These are phyloP conservation scores for Botrytis sinoallii DNA, from an alignment of 2,329 filamentous ascomycete species.

Conservation along the genomic window DNA sequence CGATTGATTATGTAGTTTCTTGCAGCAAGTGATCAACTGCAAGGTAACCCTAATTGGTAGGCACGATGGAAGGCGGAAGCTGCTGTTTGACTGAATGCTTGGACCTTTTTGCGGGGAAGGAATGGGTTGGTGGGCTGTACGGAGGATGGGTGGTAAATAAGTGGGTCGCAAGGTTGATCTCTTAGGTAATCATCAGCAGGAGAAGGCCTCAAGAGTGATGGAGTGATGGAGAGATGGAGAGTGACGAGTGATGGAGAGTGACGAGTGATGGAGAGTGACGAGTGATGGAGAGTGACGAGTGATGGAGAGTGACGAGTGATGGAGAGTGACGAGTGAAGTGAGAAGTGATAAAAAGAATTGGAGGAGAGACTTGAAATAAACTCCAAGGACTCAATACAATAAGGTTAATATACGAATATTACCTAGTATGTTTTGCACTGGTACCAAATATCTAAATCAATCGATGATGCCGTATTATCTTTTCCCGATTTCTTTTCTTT, in stretches of 20 bases:
- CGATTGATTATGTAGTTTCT: not conserved
- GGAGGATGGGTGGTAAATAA: not conserved
- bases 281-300: not conserved
- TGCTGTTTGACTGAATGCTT: not conserved
- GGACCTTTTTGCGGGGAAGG: conserved; percentile 11
- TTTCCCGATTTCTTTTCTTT: no score
- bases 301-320: not conserved
- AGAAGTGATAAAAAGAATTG: not conserved
- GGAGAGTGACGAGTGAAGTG: not conserved
- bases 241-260: not conserved
- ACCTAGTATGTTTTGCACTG: no score
- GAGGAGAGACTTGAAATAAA: no score
- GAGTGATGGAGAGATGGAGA: no score
- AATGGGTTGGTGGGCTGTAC: not conserved
- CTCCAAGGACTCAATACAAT: not conserved
- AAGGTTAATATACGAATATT: not conserved
- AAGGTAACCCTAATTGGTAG: not conserved
- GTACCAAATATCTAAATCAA: not conserved
- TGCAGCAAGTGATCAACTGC: not conserved
- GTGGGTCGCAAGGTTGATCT: not conserved
- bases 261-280: not conserved
- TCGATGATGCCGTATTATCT: not conserved
- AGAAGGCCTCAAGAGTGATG: no score
- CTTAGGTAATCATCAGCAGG: not conserved
- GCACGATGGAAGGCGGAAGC: not conserved